phyloP scores from a whole-genome alignment of 768 basidiomycete species.

The Suillus spraguei region DNA sequence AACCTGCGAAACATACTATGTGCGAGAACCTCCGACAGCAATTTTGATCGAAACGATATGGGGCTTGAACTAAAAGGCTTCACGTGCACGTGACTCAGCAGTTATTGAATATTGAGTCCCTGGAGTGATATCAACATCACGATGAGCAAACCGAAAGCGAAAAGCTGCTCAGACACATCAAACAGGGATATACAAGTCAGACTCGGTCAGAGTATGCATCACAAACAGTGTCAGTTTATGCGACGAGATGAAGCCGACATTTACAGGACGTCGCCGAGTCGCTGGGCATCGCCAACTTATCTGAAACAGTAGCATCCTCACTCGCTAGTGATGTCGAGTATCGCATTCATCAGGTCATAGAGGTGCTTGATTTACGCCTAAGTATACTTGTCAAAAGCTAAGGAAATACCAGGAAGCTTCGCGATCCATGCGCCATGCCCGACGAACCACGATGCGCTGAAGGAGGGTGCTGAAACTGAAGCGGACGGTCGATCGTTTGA shows the following conservation, averaged over 20 bases:
- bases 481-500: slow-evolving; percentile 73
- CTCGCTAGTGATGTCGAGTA: slow-evolving; percentile 98
- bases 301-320: slow-evolving; percentile 78
- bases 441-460: slow-evolving; percentile 82
- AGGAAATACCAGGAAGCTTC: slow-evolving; percentile 69
- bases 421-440: slow-evolving; percentile 94
- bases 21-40: no score
- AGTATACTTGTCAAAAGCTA: background rate
- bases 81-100: background rate
- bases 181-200: slow-evolving; percentile 66
- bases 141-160: slow-evolving; percentile 49
- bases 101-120: background rate
- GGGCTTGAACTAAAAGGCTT: no score
- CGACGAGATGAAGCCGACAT: slow-evolving; percentile 16
- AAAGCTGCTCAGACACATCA: slow-evolving; percentile 50
- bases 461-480: slow-evolving; percentile 52
- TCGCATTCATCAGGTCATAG: slow-evolving; percentile 91
- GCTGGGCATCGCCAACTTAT: slow-evolving; percentile 70
- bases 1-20: no score
- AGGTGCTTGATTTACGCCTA: slow-evolving; percentile 49
- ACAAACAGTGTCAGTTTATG: slow-evolving; percentile 16
- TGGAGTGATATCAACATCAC: slow-evolving; percentile 4
- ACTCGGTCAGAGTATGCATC: slow-evolving; percentile 57
- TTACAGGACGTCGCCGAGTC: slow-evolving; percentile 89
- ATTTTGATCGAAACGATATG: no score